phyloP scores from a whole-genome alignment of 305 asterid species.

The Fraxinus latifolia region DNA sequence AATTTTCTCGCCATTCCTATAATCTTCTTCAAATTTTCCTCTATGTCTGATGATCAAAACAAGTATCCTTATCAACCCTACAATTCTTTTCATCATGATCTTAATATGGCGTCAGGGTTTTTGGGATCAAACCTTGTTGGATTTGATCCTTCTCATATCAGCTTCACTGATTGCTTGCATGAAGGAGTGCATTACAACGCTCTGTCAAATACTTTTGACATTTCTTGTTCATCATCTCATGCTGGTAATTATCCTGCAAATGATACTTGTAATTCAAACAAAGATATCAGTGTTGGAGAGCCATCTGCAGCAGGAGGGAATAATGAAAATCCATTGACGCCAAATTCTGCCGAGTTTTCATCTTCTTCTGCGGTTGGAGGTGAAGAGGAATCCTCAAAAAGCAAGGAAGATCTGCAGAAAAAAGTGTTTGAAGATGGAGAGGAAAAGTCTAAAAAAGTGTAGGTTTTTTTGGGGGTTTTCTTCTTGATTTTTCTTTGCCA shows the following conservation, averaged over 20 bases:
- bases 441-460: conserved; percentile 60
- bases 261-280: conserved; percentile 2
- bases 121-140: conserved; percentile 31
- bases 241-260: conserved; percentile 22
- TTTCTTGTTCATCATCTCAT: conserved; percentile 32
- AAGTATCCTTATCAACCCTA: conserved; percentile 23
- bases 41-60: conserved; percentile 49
- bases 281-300: background rate
- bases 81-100: conserved; percentile 30
- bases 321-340: conserved; percentile 35
- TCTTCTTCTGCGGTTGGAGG: conserved; percentile 58
- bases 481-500: background rate
- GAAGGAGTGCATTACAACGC: conserved; percentile 46
- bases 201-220: conserved; percentile 40
- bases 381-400: conserved; percentile 63
- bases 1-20: conserved; percentile 17
- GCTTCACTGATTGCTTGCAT: conserved; percentile 47
- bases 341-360: conserved; percentile 45
- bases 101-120: conserved; percentile 34
- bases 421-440: conserved; percentile 45
- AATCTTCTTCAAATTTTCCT: background rate
- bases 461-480: conserved; percentile 26
- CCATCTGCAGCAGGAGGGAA: background rate
- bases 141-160: conserved; percentile 35
- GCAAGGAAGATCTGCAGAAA: conserved; percentile 35